These are phyloP conservation scores for Kazachstania psychrophila DNA, from an alignment of 805 yeast genomes.

Conservation along the genomic window DNA sequence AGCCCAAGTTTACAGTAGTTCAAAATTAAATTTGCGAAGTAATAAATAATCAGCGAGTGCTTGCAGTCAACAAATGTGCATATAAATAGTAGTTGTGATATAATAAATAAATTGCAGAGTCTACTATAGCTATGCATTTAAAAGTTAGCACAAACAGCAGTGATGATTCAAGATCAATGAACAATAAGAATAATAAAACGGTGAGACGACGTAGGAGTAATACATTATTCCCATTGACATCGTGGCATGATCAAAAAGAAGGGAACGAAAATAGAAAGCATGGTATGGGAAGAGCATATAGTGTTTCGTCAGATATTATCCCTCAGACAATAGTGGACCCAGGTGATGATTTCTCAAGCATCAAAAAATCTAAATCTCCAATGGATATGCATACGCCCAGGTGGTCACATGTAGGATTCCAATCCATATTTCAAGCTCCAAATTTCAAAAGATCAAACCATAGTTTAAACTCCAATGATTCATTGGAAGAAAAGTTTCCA, in stretches of 20 bases:
- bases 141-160: too few relatives aligned
- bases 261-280: background rate
- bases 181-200: background rate
- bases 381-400: slow-evolving; percentile 5
- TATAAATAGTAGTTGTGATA: too few relatives aligned
- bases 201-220: slow-evolving; percentile 6
- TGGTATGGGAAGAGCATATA: slow-evolving; percentile 13
- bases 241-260: slow-evolving; percentile 1
- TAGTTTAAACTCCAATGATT: slow-evolving; percentile 2
- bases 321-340: slow-evolving; percentile 23
- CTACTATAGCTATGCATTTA: too few relatives aligned
- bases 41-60: too few relatives aligned
- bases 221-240: slow-evolving; percentile 6
- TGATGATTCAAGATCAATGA: too few relatives aligned
- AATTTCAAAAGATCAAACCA: slow-evolving; percentile 6
- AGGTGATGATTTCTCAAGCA: slow-evolving; percentile 11
- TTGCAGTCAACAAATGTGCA: too few relatives aligned
- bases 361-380: slow-evolving; percentile 9
- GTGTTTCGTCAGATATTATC: slow-evolving; percentile 25
- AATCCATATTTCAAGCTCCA: slow-evolving; percentile 12
- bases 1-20: too few relatives aligned
- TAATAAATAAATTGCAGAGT: too few relatives aligned
- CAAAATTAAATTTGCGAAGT: too few relatives aligned
- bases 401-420: slow-evolving; percentile 16
- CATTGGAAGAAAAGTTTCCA: slow-evolving; percentile 3